Evolutionary conservation across 306 rosid genomes (phyloP), one percentile per base, ranked within the genome.

Genomic region (Cicer chorassanicum): DNA sequence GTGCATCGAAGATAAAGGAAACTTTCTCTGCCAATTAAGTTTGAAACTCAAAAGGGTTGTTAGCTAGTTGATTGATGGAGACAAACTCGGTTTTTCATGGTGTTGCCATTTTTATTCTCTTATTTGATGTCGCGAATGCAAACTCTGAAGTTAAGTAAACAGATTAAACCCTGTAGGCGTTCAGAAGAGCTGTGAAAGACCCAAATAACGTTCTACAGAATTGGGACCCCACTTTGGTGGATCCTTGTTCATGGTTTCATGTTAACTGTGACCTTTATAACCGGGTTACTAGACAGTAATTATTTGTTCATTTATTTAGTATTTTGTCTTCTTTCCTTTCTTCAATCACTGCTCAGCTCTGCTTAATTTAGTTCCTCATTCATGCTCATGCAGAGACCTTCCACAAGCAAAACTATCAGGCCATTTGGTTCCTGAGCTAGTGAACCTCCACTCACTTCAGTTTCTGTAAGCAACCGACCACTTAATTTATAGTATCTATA

Each of bases 211-310:
- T 87, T 21, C 82, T 93, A 13, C 77, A 81, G 76, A 92, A 95
- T 63, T 92, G 98, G 98, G 98, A 93, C 86, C 96, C 95, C 2
- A 93, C 90, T 53, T 71, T 89, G 59, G 96, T 93, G 15, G 95
- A 93, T 86, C 96, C 98, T 2, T 93, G 98, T 51, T 90, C 98
- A 62, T 92, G 98, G 98, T 92, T 92, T 60, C 98, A 90, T 78
- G 91, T 92, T 60, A 89, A 95, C 42, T 93, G 96, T 50, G 96
- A 93, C 34, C 19, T 41, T 14, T 82, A 85, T 56, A 85, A 86
- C 46, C 88, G 83, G 15, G 91, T 93, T 16, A 90, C 86, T 41
- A 85, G 96, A 56, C 80, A 90, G 98, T 89, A 93, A 76, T 19
- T 8, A 12, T 55, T 36, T 29, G 34, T 29, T 29, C 2, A 29